These are phyloP conservation scores for Selaginella moellendorffii DNA, from an alignment of 75 land plant genomes.

Conservation along the genomic window DNA sequence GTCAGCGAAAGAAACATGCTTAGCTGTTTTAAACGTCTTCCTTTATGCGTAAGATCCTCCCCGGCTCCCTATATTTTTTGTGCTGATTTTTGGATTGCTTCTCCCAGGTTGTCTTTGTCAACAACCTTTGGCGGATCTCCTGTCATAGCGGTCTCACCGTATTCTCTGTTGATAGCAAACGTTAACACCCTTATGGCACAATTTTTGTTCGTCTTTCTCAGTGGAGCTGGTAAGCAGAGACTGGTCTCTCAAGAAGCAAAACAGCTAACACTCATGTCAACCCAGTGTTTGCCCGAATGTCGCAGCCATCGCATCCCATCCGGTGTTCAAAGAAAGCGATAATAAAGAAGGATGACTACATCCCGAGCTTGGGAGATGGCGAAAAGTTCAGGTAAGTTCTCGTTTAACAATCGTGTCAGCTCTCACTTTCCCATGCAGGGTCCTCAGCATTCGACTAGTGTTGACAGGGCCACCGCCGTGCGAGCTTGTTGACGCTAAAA, in stretches of 20 bases:
- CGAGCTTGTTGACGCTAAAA: conserved; percentile 10
- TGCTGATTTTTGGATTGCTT: background rate
- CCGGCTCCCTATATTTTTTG: background rate
- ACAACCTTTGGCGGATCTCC: conserved; percentile 45
- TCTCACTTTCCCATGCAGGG: background rate
- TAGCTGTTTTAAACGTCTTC: conserved; percentile 30
- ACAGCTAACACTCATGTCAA: background rate
- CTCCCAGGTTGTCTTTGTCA: conserved; percentile 33
- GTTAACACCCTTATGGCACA: conserved; percentile 39
- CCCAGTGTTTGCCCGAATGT: conserved; percentile 47
- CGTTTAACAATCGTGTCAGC: background rate
- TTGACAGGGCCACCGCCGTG: conserved; percentile 10
- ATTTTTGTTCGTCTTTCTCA: conserved; percentile 39
- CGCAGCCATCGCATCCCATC: conserved; percentile 43
- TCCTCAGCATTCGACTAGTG: conserved; percentile 1
- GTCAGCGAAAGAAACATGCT: conserved; percentile 21
- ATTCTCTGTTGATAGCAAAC: conserved; percentile 37
- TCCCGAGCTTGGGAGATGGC: conserved; percentile 19
- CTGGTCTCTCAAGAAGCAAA: background rate
- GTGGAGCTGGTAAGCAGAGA: conserved; percentile 30
- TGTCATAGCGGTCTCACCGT: conserved; percentile 34
- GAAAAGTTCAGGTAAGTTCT: conserved; percentile 27
- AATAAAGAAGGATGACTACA: conserved; percentile 30
- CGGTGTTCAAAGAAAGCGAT: conserved; percentile 41
- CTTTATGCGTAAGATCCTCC: conserved; percentile 34